A percentile compares a stretch with the other conserved stretches of the same genome.
Conservation (phyloP, 2,329 filamentous ascomycete species). For the Cladosporium sp. region DNA sequence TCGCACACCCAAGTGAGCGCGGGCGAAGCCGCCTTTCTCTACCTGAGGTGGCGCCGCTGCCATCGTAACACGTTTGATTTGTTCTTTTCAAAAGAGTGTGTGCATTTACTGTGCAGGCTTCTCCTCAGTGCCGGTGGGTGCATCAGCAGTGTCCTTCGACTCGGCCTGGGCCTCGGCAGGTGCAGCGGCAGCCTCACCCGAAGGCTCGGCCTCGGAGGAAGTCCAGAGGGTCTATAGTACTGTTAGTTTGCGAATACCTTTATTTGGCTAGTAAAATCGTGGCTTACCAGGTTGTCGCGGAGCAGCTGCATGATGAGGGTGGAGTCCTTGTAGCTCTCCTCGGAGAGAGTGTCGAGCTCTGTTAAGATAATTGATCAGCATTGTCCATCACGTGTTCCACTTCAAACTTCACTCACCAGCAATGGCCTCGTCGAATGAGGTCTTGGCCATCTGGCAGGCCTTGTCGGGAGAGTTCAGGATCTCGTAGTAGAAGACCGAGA, state of each 20-base stretch:
- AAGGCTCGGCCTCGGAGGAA: constrained; percentile 91
- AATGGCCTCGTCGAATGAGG: constrained; percentile 94
- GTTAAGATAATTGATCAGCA: constrained; percentile 16
- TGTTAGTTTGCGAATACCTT: constrained; percentile 24
- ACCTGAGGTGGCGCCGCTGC: constrained; percentile 6
- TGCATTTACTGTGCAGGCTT: constrained; percentile 40
- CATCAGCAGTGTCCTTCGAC: constrained; percentile 52
- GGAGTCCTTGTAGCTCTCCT: constrained; percentile 99
- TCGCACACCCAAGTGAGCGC: constrained; percentile 1
- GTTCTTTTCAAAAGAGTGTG: constrained; percentile 2
- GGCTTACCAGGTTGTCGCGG: constrained; percentile 81
- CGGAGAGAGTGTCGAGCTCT: constrained; percentile 94
- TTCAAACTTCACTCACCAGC: constrained; percentile 53
- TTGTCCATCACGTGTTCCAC: not conserved
- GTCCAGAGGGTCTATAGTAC: constrained; percentile 87
- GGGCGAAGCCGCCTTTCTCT: constrained; percentile 4
- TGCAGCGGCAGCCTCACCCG: constrained; percentile 44
- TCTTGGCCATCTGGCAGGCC: constrained; percentile 95
- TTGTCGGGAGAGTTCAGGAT: constrained; percentile 98
- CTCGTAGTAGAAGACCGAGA: constrained; percentile 99
- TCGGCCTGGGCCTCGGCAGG: constrained; percentile 49
- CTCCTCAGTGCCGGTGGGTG: constrained; percentile 50
- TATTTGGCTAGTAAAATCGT: not conserved
- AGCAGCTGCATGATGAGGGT: constrained; percentile 98
- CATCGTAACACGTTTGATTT: constrained; percentile 12